Base-by-base conservation (phyloP, 73 alveolate species). In the Paramecium caudatum region DNA sequence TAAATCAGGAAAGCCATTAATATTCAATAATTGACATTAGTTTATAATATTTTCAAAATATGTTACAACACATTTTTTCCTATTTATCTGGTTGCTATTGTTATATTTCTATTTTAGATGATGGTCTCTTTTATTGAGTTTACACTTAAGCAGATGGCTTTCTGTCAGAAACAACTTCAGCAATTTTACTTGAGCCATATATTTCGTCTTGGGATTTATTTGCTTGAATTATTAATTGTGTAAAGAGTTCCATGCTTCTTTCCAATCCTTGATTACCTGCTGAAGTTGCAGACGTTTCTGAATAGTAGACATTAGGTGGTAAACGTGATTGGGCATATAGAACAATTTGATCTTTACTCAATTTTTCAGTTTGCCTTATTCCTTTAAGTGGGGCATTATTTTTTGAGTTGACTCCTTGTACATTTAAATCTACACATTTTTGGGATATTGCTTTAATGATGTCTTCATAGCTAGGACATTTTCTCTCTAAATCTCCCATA, bases 401-500 rank as follows among this genome's bases (percentile, higher is more conserved):
- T 63, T 63, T 63, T 32, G 17, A 30, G 5, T 39, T 27, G 36
- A 63, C 25, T 17, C 21, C 78, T 1, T 34, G 17, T 8, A 33
- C 82, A 3, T 63, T 63, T 6, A 15, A 63, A 30, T 63, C 82
- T 10, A 27, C 10, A 12, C 82, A 63, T 27, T 63, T 63, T 32
- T 63, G 32, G 16, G 30, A 23, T 10, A 63, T 63, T 16, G 15
- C 15, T 23, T 63, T 4, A 30, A 63, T 63, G 25, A 63, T 63
- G 0, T 63, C 50, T 23, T 63, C 36, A 32, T 25, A 25, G 15
- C 17, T 30, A 13, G 49, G 49, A 19, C 87, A 70, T 4, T 36
- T 36, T 12, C 87, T 70, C 19, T 70, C 87, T 16, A 36, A 9
- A 43, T 70, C 87, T 5, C 87, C 37, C 87, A 70, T 70, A 13